phyloP scores from a whole-genome alignment of 2,329 filamentous ascomycete species.

The Aspergillus sp. region DNA sequence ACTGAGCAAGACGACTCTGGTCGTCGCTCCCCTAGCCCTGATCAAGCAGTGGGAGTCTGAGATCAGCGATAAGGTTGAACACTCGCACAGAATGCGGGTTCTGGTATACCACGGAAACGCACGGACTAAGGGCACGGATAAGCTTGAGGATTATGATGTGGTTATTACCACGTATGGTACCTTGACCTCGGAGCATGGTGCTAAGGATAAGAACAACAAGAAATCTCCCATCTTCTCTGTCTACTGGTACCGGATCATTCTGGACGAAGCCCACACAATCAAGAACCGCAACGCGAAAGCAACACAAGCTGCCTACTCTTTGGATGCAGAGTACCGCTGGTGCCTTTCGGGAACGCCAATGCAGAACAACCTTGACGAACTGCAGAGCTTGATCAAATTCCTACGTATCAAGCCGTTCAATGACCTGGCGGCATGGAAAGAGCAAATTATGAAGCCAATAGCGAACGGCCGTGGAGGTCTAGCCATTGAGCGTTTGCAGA shows the following conservation, averaged over 20 bases:
- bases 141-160: constrained; percentile 84
- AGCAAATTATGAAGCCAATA: constrained; percentile 85
- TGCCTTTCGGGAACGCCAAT: constrained; percentile 94
- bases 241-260: constrained; percentile 91
- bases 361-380: constrained; percentile 96
- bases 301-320: constrained; percentile 84
- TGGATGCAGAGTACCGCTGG: constrained; percentile 88
- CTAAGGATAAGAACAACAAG: constrained; percentile 62
- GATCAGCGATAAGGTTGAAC: constrained; percentile 77
- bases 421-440: constrained; percentile 82
- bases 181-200: constrained; percentile 83
- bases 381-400: constrained; percentile 92
- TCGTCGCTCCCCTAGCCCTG: constrained; percentile 87
- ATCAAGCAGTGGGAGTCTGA: constrained; percentile 98
- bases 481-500: constrained; percentile 82
- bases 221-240: constrained; percentile 86
- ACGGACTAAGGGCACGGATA: constrained; percentile 74
- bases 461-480: constrained; percentile 87
- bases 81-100: constrained; percentile 71
- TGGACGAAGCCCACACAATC: constrained; percentile 97
- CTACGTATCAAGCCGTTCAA: constrained; percentile 89
- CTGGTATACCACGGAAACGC: constrained; percentile 88
- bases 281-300: constrained; percentile 97
- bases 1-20: constrained; percentile 77
- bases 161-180: constrained; percentile 98